Evolutionary conservation across 176 grass and related monocot genomes (phyloP).

Genomic region (Aegilops longissima): DNA sequence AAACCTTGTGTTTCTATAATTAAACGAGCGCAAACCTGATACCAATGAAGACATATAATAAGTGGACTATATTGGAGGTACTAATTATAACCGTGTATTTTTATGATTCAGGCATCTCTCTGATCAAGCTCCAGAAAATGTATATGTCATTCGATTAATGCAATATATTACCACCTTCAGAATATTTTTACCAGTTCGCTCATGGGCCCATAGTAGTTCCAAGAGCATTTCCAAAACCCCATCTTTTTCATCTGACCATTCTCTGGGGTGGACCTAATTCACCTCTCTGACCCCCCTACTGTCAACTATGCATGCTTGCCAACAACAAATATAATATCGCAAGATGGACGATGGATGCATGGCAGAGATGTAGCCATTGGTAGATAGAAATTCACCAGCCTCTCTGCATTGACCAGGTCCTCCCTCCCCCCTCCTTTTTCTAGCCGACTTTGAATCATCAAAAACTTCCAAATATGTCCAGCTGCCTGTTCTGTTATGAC

Average conservation of each 20-base stretch:
- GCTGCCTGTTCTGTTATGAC: constrained; percentile 23
- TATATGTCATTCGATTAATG: not conserved
- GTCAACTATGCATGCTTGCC: constrained; percentile 25
- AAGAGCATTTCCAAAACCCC: constrained; percentile 7
- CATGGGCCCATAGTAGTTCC: not conserved
- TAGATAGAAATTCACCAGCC: constrained; percentile 8
- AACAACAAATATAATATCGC: constrained; percentile 18
- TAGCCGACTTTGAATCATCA: constrained; percentile 18
- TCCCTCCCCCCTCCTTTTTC: not conserved
- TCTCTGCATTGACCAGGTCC: constrained; percentile 6
- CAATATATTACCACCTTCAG: not conserved
- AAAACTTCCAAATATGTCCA: constrained; percentile 23
- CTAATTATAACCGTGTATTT: not conserved
- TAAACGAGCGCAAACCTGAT: not conserved
- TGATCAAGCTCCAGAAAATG: not conserved
- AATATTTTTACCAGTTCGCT: not conserved
- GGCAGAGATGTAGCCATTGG: not conserved
- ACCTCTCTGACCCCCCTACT: not conserved
- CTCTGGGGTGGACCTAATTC: constrained; percentile 31
- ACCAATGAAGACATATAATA: not conserved
- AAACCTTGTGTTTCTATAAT: not conserved
- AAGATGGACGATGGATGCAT: constrained; percentile 2
- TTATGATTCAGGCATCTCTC: not conserved
- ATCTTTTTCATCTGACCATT: constrained; percentile 28
- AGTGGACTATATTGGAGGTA: not conserved